A percentile compares a stretch with the other conserved stretches of the same genome.
These are phyloP conservation scores for Tylopilus felleus DNA, from an alignment of 768 basidiomycete species.

Conservation along the genomic window DNA sequence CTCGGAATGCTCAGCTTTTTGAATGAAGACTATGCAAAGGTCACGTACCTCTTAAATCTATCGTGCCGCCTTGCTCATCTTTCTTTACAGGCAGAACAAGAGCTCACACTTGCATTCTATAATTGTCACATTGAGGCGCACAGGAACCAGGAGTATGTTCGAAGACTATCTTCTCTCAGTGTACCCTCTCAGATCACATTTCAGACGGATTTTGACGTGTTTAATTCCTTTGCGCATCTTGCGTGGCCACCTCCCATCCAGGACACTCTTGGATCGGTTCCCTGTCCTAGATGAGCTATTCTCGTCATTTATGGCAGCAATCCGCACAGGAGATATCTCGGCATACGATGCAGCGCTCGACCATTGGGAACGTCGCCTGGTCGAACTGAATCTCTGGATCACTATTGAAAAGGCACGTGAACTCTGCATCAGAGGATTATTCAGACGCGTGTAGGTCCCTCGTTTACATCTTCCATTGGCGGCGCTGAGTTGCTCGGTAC, in stretches of 20 bases:
- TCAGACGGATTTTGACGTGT: constrained; percentile 86
- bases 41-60: constrained; percentile 25
- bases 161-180: not conserved
- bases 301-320: constrained; percentile 75
- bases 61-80: not conserved
- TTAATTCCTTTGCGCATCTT: constrained; percentile 87
- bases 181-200: not conserved
- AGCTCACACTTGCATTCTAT: constrained; percentile 84
- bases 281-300: constrained; percentile 72
- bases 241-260: constrained; percentile 81
- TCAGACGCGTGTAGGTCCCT: constrained; percentile 67
- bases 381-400: constrained; percentile 86
- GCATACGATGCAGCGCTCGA: constrained; percentile 81
- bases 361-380: constrained; percentile 63
- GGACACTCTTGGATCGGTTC: constrained; percentile 65
- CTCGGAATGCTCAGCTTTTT: constrained; percentile 92
- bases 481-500: not conserved
- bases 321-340: constrained; percentile 70
- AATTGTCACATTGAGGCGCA: constrained; percentile 69
- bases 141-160: constrained; percentile 79
- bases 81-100: constrained; percentile 67
- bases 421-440: constrained; percentile 77
- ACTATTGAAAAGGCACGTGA: constrained; percentile 87
- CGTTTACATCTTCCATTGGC: not conserved
- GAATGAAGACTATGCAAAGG: constrained; percentile 87